Evolutionary conservation across 805 yeast species (phyloP), one percentile per base, ranked within the genome.

Genomic region (Lipomyces starkeyi): DNA sequence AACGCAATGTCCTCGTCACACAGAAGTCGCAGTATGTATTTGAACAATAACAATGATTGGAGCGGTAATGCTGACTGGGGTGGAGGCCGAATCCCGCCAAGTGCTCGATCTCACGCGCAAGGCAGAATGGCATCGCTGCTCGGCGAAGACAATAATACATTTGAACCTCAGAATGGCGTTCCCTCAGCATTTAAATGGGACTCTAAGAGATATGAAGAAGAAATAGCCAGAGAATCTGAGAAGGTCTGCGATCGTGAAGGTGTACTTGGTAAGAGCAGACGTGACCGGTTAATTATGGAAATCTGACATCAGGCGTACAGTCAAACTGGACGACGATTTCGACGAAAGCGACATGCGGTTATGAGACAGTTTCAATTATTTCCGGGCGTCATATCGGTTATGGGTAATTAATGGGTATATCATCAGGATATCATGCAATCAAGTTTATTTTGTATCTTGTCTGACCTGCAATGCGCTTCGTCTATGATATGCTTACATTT

Each of bases 311-410:
- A 1, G 58, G 14, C 2, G 47, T 17, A 5, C 22, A 62, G 64
- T 56, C 29, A 37, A 11, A 27, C 22, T 40, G 3, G 60, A 52
- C 47, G 67, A 64, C 37, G 67, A 56, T 34, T 29, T 64, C 35
- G 67, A 64, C 35, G 67, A 64, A 32, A 40, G 62, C 22, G 65
- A 63, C 52, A 63, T 63, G 65, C n/a, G 27, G n/a, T 3, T 47
- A 20, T 52, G 27, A 27, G 37, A 25, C 34, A 8, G 32, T 22
- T 25, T 27, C 58, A 54, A 25, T 11, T 27, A 32, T 37, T 37
- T 37, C 17, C 17, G 17, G 43, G 43, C 17, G 43, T 37, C 17
- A 43, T 17, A 4, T 8, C 14, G 49, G 49, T 43, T 43, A 5
- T 43, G 49, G 20, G 25, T 27, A 32, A 37, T 11, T 14, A 37